Evolutionary conservation across 2,329 filamentous ascomycete species (phyloP).

Genomic region (Fusarium cyanostomum): DNA sequence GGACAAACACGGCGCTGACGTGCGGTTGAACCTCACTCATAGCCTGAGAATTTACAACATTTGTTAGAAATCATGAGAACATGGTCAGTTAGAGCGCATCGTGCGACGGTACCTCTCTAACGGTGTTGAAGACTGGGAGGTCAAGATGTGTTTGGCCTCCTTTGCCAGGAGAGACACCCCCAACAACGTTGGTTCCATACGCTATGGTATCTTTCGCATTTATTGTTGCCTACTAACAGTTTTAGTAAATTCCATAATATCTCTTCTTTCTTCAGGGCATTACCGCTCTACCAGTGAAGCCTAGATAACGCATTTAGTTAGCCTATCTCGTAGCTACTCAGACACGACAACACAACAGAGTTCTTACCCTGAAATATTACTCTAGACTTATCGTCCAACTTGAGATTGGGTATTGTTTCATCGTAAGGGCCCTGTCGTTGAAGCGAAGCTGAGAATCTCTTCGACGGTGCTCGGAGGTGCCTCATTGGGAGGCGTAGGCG

Average conservation of each 20-base stretch:
- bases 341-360: background rate
- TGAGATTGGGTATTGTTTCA: conserved; percentile 45
- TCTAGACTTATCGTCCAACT: conserved; percentile 40
- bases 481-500: no score
- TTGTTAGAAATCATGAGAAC: background rate
- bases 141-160: conserved; percentile 46
- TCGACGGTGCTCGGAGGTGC: background rate
- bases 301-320: conserved; percentile 23
- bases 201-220: conserved; percentile 52
- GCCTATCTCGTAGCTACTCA: background rate
- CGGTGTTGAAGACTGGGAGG: conserved; percentile 50
- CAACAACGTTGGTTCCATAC: conserved; percentile 52
- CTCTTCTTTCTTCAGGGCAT: background rate
- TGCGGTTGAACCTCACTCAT: conserved; percentile 59
- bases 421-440: conserved; percentile 30
- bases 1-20: conserved; percentile 78
- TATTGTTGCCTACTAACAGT: conserved; percentile 45
- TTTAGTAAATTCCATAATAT: background rate
- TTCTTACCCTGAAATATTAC: conserved; percentile 50
- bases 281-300: conserved; percentile 53
- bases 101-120: conserved; percentile 41
- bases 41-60: conserved; percentile 38
- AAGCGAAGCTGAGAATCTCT: background rate
- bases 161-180: conserved; percentile 52
- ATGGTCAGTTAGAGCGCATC: no score